Base-by-base conservation (phyloP, 2,329 filamentous ascomycete species). In the Zalaria obscura region DNA sequence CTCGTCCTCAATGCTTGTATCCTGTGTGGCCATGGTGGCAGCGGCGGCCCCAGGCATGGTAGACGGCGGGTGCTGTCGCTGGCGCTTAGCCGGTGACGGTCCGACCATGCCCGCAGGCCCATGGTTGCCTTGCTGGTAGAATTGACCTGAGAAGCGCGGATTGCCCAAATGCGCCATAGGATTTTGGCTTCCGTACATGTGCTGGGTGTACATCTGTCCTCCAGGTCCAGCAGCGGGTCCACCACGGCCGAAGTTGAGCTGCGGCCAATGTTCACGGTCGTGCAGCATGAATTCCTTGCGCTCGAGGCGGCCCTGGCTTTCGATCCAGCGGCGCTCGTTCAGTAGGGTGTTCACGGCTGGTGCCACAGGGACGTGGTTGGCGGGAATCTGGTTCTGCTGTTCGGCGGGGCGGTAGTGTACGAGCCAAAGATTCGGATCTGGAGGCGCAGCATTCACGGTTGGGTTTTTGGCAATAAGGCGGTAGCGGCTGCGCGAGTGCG, bases 211-310 rank as follows among this genome's bases (percentile, higher is more conserved):
- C 2, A 33, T 34, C 7, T 41, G 44, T 8, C 35, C 45, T 2
- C 45, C 42, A 26, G 44, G 40, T 31, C 42, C 11, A 57, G 52
- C 1, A 18, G 43, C 42, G 25, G 44, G 40, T n/a, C 29, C 29
- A 56, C 57, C 5, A 9, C 45, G 45, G 10, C 45, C 59, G 47
- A 84, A 76, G 36, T 76, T 76, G 45, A 96, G 81, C 25, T 79
- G 78, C 3, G 91, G 89, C 88, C 89, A 96, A 63, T 86, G 93
- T 49, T 78, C 73, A 34, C 85, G 78, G 61, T 96, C 91, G 39
- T 83, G 78, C 18, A 96, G 72, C 80, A 95, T 93, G 57, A 96
- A 96, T 54, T 95, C 87, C 56, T 94, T 93, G 51, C 86, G 80
- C 43, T 80, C 75, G 36, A 94, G 78, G 52, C 88, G 83, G 5